Evolutionary conservation across 208 protist genomes (phyloP), one percentile per base, ranked within the genome.

Genomic region (Kentomonas sorsogonicus): DNA sequence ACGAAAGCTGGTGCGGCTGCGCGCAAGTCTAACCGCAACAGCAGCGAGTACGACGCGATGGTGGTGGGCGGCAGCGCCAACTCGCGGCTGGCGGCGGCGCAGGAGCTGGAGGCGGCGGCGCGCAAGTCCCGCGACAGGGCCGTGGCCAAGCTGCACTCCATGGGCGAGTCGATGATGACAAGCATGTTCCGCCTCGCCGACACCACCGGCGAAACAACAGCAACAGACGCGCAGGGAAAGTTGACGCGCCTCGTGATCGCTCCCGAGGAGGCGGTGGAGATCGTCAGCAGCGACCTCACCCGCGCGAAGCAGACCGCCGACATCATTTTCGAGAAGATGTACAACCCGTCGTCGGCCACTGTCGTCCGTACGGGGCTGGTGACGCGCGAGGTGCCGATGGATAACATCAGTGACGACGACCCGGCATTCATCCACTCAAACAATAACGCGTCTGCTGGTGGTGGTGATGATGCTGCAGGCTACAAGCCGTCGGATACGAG

Each of bases 301-400:
- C 75, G 83, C 0, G 83, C 83, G 6, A 68, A 83, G 54, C 65
- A 91, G 53, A 91, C 83, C 0, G 76, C 69, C 0, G 34, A 77
- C 43, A 40, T 71, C 0, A 82, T 91, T 60, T 54, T 85, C 5
- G 64, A 74, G 11, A 48, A 66, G 7, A 11, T 36, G 33, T 11
- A 36, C 33, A 5, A 5, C 7, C 11, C 11, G 7, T 36, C 11
- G 33, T n/a, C n/a, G n/a, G n/a, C n/a, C n/a, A n/a, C n/a, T n/a
- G n/a, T n/a, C n/a, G n/a, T n/a, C n/a, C n/a, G n/a, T n/a, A n/a
- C n/a, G n/a, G n/a, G n/a, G n/a, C n/a, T n/a, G n/a, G n/a, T n/a
- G n/a, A n/a, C n/a, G n/a, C n/a, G n/a, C n/a, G n/a, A n/a, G n/a
- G n/a, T n/a, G n/a, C n/a, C n/a, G n/a, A n/a, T n/a, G n/a, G n/a